Conservation (phyloP, 805 yeast genomes). For the Candida xiaguanensis region DNA sequence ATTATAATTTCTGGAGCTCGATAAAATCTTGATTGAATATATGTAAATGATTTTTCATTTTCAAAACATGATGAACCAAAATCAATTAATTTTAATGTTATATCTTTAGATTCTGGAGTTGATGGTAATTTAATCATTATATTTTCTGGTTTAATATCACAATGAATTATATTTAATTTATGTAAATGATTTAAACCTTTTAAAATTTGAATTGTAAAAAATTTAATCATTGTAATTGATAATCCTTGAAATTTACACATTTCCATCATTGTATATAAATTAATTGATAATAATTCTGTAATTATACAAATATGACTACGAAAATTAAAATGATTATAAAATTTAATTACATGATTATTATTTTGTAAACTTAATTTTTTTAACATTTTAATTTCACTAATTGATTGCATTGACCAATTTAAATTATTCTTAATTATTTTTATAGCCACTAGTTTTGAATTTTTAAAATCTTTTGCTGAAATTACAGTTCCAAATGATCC, state of each 20-base stretch:
- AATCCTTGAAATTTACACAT: slow-evolving; percentile 49
- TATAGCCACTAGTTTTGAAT: slow-evolving; percentile 52
- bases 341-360: slow-evolving; percentile 41
- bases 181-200: slow-evolving; percentile 62
- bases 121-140: slow-evolving; percentile 50
- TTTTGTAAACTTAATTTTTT: slow-evolving; percentile 38
- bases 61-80: slow-evolving; percentile 65
- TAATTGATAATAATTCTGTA: slow-evolving; percentile 67
- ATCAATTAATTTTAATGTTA: slow-evolving; percentile 68
- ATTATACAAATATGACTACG: slow-evolving; percentile 80
- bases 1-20: slow-evolving; percentile 75
- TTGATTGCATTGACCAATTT: slow-evolving; percentile 73
- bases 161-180: slow-evolving; percentile 58
- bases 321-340: slow-evolving; percentile 69
- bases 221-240: slow-evolving; percentile 34
- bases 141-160: slow-evolving; percentile 74
- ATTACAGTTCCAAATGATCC: slow-evolving; percentile 85
- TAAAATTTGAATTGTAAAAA: slow-evolving; percentile 53
- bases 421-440: slow-evolving; percentile 73
- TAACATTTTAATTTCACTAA: slow-evolving; percentile 68
- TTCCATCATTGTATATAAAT: slow-evolving; percentile 59
- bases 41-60: slow-evolving; percentile 44
- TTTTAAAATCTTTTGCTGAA: slow-evolving; percentile 64
- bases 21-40: slow-evolving; percentile 64
- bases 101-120: slow-evolving; percentile 17